Base-by-base conservation (phyloP, 495 filamentous ascomycete species). In the Aspergillus nidulans region DNA sequence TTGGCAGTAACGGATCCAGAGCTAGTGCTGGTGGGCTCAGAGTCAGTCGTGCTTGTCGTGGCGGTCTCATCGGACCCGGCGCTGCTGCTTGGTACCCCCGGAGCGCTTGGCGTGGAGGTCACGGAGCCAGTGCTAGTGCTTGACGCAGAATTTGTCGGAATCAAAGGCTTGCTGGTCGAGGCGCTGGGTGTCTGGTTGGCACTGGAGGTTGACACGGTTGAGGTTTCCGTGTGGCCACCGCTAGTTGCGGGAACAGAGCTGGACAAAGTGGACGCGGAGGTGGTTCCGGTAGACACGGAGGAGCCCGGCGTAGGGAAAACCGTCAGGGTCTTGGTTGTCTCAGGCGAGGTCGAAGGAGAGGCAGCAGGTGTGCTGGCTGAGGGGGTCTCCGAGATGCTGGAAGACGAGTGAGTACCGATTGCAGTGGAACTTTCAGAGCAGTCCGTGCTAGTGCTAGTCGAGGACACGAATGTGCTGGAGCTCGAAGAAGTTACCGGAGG, bases 231-330 rank as follows among this genome's bases (percentile, higher is more conserved):
- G 36, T 39, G 13, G 12, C 16, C 23, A 18, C 40, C 23, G 20
- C 16, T 20, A 43, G 40, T 2, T 12, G n/a, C 16, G n/a, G 40
- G n/a, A n/a, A n/a, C 40, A 43, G 40, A 23, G n/a, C 40, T 43
- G 40, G 40, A 43, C 40, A 20, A 44, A 20, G 24, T 57, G 19
- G 55, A 52, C 41, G 23, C 18, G 12, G 20, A 32, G 7, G 15
- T 36, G 46, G n/a, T 15, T 9, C 24, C 41, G 16, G 25, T 10
- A n/a, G 30, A 13, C 30, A 26, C 42, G n/a, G 42, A 24, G 23
- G 42, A 44, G 42, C 21, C n/a, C 21, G 52, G 52, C 13, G 52
- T 55, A 10, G 52, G 52, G 52, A 28, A 48, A 30, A 55, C 52
- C 1, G 52, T 55, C 43, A 55, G 32, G 5, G 52, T 55, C 12